phyloP scores from a whole-genome alignment of 1,284 basidiomycete species.

The Tylopilus sp. region DNA sequence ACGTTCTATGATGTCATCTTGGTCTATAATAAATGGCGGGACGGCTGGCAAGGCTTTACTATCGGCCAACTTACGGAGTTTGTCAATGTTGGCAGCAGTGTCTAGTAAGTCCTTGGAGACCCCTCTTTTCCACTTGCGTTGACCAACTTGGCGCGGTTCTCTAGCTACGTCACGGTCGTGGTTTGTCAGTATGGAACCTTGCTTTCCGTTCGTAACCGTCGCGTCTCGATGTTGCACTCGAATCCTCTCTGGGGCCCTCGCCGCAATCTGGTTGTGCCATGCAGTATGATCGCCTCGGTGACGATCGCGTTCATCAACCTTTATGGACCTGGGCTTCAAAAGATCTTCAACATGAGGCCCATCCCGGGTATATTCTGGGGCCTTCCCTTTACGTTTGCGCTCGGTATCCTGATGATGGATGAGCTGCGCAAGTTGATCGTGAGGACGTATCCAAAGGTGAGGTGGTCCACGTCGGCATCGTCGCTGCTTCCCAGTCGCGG shows the following conservation, averaged over 20 bases:
- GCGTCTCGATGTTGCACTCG: conserved; percentile 33
- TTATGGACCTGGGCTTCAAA: conserved; percentile 18
- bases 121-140: conserved; percentile 17
- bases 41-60: conserved; percentile 33
- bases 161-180: conserved; percentile 41
- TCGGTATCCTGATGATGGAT: conserved; percentile 38
- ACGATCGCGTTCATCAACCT: conserved; percentile 38
- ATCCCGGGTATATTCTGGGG: conserved; percentile 44
- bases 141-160: not conserved
- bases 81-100: conserved; percentile 37
- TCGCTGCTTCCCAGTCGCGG: not conserved
- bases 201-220: conserved; percentile 33
- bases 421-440: conserved; percentile 41
- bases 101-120: conserved; percentile 36
- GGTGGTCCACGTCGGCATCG: not conserved
- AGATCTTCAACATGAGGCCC: conserved; percentile 29
- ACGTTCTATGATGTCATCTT: conserved; percentile 39
- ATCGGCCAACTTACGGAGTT: conserved; percentile 30
- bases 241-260: conserved; percentile 39
- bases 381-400: conserved; percentile 39
- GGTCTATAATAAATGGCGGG: conserved; percentile 38
- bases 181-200: conserved; percentile 35
- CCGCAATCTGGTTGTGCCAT: conserved; percentile 34
- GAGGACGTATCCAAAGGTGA: conserved; percentile 40
- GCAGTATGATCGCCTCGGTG: conserved; percentile 36